These are phyloP conservation scores for Haplosporangium sp. DNA, from an alignment of 371 early-diverging fungal genomes.

Conservation along the genomic window DNA sequence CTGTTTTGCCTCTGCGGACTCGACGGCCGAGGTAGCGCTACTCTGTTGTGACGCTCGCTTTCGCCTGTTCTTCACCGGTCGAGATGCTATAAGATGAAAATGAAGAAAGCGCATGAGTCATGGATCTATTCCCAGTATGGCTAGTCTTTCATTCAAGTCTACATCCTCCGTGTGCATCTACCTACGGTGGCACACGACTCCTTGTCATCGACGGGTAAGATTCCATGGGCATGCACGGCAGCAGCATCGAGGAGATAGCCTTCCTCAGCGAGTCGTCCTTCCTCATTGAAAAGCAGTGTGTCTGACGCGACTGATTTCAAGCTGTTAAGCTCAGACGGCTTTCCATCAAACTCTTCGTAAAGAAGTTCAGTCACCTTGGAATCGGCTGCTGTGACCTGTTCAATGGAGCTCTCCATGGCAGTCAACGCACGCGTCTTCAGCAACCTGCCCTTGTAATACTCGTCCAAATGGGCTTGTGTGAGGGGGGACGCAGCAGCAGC, in stretches of 20 bases:
- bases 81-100: neutral
- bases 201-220: slow-evolving; percentile 1
- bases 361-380: neutral
- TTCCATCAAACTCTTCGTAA: too few relatives aligned
- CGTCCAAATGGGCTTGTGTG: neutral
- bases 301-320: neutral
- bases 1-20: neutral
- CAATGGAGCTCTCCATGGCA: slow-evolving; percentile 10
- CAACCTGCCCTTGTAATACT: slow-evolving; percentile 1
- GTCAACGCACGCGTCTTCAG: slow-evolving; percentile 3
- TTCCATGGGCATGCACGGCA: slow-evolving; percentile 1
- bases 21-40: neutral
- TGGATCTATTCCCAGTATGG: neutral
- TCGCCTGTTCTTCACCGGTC: slow-evolving; percentile 5
- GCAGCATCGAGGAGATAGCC: slow-evolving; percentile 4
- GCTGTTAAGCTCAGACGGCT: neutral
- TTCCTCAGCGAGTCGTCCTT: neutral
- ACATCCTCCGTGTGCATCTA: slow-evolving; percentile 2
- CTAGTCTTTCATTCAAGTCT: slow-evolving; percentile 3
- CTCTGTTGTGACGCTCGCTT: slow-evolving; percentile 9
- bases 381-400: slow-evolving; percentile 10
- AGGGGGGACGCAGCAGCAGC: neutral
- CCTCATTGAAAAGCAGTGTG: neutral
- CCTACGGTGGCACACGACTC: neutral
- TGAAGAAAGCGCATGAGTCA: neutral